phyloP scores from a whole-genome alignment of 495 filamentous ascomycete species.

The Penicillium antarcticum region DNA sequence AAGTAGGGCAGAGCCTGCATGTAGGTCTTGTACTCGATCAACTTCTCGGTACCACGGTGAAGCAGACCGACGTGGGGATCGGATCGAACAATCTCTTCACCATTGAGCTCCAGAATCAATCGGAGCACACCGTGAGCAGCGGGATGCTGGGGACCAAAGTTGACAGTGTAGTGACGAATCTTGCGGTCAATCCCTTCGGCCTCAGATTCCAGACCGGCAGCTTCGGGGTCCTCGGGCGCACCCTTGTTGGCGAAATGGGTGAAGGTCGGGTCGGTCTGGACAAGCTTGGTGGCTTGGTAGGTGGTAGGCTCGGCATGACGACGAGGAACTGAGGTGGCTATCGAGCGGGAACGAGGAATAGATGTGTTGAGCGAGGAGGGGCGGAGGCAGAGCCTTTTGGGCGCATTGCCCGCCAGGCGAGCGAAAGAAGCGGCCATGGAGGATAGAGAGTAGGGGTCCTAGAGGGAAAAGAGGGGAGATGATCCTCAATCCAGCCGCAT shows the following conservation, averaged over 20 bases:
- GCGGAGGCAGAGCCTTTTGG: conserved; percentile 62
- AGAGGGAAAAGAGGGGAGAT: conserved; percentile 24
- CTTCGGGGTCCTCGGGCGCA: conserved; percentile 37
- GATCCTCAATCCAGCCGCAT: conserved; percentile 45
- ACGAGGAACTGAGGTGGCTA: conserved; percentile 66
- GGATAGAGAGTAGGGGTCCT: conserved; percentile 24
- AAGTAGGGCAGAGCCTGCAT: conserved; percentile 98
- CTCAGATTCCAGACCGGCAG: conserved; percentile 45
- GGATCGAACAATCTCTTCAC: conserved; percentile 93
- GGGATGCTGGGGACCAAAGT: conserved; percentile 98
- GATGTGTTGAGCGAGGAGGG: conserved; percentile 42
- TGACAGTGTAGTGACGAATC: conserved; percentile 98
- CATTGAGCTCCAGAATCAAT: conserved; percentile 95
- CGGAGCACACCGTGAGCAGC: conserved; percentile 98
- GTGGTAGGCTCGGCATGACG: conserved; percentile 53
- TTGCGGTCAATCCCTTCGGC: conserved; percentile 68
- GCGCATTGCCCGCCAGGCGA: conserved; percentile 60
- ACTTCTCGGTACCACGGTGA: conserved; percentile 97
- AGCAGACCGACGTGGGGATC: conserved; percentile 97
- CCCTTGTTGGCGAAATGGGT: conserved; percentile 47
- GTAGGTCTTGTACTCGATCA: conserved; percentile 99
- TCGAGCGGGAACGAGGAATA: conserved; percentile 52
- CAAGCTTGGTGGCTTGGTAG: conserved; percentile 58
- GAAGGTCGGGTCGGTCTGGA: conserved; percentile 59
- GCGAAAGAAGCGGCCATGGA: conserved; percentile 65